Evolutionary conservation across 768 basidiomycete species (phyloP), one percentile per base, ranked within the genome.

Genomic region (Antrodiella citrinella): DNA sequence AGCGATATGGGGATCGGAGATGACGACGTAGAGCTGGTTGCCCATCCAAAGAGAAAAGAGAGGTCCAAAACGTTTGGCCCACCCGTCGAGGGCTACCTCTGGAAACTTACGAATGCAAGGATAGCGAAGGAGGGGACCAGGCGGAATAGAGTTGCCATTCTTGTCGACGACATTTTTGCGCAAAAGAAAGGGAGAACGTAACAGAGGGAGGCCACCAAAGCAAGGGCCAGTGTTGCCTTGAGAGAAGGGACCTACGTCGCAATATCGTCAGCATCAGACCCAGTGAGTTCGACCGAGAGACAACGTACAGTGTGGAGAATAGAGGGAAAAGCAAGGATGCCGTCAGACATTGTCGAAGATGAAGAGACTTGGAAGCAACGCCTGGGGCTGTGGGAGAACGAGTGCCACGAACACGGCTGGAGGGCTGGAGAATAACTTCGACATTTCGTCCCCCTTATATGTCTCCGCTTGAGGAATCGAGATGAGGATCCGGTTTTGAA

Each of bases 31-130:
- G 18, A 74, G 69, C 52, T 74, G 74, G 51, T 72, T 68, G 15
- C 75, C 75, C 19, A 77, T 65, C 66, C 67, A 72, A 47, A 76
- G 51, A 4, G 74, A 75, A 53, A 69, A 75, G 10, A 76, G 49
- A 0, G 71, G 60, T 0, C 75, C 75, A 49, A 66, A 75, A 48
- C 67, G 65, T 49, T 68, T 67, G 1, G 70, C 65, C 74, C 74
- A 76, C 26, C 57, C 50, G 47, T 71, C 65, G 13, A 76, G 62
- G 1, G 65, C 66, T 22, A 69, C 63, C 57, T 76, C 75, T 3
- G 75, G 72, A 35, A 70, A 73, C 12, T 64, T 50, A 3, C 67
- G 67, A 19, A 74, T 62, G 58, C 67, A 72, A 4, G 68, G 66
- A 45, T 70, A 71, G 7, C 56, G 54, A 15, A 57, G 21, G 4